Evolutionary conservation across 1,139 yeast species (phyloP).

Genomic region (Blastobotrys aristatus): DNA sequence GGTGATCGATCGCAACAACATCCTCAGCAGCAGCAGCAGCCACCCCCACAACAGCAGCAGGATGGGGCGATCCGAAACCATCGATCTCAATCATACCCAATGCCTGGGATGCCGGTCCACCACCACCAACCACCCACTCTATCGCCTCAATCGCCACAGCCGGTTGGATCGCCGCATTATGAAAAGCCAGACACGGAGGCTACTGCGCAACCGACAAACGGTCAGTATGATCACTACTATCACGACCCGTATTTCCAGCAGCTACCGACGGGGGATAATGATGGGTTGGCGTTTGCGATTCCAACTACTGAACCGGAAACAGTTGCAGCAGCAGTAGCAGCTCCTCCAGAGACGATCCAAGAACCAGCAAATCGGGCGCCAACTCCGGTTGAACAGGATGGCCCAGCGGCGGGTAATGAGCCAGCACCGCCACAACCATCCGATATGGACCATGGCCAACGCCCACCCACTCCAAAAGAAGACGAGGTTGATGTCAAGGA

Average conservation of each 20-base stretch:
- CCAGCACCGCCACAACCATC: background rate
- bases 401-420: background rate
- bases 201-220: background rate
- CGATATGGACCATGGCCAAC: background rate
- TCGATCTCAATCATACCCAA: slow-evolving; percentile 14
- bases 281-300: background rate
- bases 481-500: background rate
- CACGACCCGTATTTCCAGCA: slow-evolving; percentile 5
- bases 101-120: slow-evolving; percentile 3
- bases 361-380: background rate
- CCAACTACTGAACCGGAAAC: background rate
- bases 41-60: too few species aligned
- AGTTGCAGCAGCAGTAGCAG: background rate
- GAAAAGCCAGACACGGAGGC: background rate
- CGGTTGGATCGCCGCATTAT: background rate
- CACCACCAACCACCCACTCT: background rate
- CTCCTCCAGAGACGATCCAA: background rate
- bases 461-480: slow-evolving; percentile 2
- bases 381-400: background rate
- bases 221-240: slow-evolving; percentile 3
- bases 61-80: slow-evolving; percentile 7
- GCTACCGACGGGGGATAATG: background rate
- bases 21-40: slow-evolving; percentile 2
- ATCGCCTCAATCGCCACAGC: background rate
- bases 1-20: background rate